Evolutionary conservation across 345 rosid genomes (phyloP), one percentile per base, ranked within the genome.

Genomic region (Sonneratia alba): DNA sequence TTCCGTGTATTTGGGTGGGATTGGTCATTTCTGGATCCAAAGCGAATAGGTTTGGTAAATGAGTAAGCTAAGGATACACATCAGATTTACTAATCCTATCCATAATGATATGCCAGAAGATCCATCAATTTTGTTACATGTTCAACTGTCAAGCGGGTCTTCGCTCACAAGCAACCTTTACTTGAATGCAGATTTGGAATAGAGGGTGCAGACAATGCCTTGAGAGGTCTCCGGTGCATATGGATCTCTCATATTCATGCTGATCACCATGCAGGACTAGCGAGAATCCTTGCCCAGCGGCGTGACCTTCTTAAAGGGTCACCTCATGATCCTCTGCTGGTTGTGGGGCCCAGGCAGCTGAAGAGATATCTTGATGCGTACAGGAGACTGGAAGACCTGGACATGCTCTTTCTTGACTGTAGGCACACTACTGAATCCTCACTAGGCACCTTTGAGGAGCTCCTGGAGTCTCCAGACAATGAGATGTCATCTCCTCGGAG

Each of bases 161-260:
- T 47, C 12, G 32, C 63, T 57, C 21, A n/a, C 34, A 3, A n/a
- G 27, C 63, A 21, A 53, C 40, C 24, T 56, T 69, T 12, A 16
- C 48, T 37, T 71, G 79, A 21, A 22, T 38, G 51, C 79, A 90
- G 98, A 76, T 91, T 84, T 71, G 95, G 97, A 61, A 73, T 91
- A 49, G 87, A 85, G 69, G 95, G 91, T 19, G 98, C 95, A 13
- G 93, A 91, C 66, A 73, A 76, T 45, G 88, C 89, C 0, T 81
- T 90, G 79, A 83, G 81, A 80, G 86, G 86, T 51, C 79, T 94
- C 70, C 83, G 77, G 72, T 91, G 89, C 68, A 84, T 88, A 71
- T 94, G 98, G 97, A 90, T 94, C 74, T 94, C 98, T 72, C 98
- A 94, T 68, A 94, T 91, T 80, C 98, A 94, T 56, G 97, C 97